phyloP scores from a whole-genome alignment of 768 basidiomycete species.

The Termitomyces sp. region DNA sequence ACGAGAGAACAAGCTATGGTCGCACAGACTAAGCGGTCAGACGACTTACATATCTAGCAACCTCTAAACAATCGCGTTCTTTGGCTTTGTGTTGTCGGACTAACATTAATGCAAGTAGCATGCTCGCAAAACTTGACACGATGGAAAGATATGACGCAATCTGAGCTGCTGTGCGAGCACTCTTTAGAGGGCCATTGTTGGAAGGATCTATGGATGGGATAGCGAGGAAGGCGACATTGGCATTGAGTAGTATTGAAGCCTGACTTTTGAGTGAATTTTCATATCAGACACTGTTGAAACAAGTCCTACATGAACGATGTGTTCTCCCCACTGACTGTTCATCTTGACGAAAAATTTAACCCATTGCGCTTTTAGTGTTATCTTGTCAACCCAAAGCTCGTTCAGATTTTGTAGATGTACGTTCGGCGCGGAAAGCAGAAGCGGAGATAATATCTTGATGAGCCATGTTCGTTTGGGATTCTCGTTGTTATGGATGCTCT shows the following conservation, averaged over 20 bases:
- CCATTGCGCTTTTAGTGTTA: constrained; percentile 34
- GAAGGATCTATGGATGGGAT: constrained; percentile 36
- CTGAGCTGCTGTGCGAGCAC: constrained; percentile 23
- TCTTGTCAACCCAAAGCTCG: constrained; percentile 42
- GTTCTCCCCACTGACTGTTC: constrained; percentile 18
- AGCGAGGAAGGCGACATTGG: constrained; percentile 44
- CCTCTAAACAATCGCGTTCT: constrained; percentile 19
- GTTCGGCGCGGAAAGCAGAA: constrained; percentile 41
- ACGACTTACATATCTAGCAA: not conserved
- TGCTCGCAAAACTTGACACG: constrained; percentile 34
- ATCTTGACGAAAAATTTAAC: constrained; percentile 29
- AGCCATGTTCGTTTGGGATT: constrained; percentile 29
- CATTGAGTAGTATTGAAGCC: constrained; percentile 46
- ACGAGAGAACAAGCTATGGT: not conserved
- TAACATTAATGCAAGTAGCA: constrained; percentile 39
- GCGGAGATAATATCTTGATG: constrained; percentile 36
- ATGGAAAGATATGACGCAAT: constrained; percentile 41
- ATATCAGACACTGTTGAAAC: not conserved
- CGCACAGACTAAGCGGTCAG: not conserved
- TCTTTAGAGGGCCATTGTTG: constrained; percentile 17
- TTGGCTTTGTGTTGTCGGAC: constrained; percentile 35
- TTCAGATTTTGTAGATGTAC: constrained; percentile 35
- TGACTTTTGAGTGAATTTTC: constrained; percentile 28
- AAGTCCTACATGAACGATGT: constrained; percentile 18
- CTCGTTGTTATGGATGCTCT: constrained; percentile 11